phyloP scores from a whole-genome alignment of 331 rosid species.

The Cydonia oblonga region DNA sequence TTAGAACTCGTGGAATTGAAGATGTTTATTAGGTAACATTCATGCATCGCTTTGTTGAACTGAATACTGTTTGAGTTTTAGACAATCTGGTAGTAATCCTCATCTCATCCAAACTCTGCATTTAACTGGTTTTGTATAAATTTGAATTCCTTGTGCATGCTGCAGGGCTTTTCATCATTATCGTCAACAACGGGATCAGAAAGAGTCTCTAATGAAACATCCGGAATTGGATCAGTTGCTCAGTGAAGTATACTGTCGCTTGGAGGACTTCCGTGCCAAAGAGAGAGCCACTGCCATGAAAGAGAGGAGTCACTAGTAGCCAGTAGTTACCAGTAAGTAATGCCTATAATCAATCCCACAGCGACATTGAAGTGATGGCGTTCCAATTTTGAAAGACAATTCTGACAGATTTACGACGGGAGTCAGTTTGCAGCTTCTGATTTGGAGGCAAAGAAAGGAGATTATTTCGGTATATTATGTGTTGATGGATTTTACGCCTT shows the following conservation, averaged over 20 bases:
- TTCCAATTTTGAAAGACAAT: neutral
- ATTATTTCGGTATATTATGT: slow-evolving; percentile 13
- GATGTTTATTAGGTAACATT: neutral
- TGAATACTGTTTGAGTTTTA: neutral
- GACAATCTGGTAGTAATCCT: neutral
- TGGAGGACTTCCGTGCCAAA: slow-evolving; percentile 77
- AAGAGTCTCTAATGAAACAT: slow-evolving; percentile 45
- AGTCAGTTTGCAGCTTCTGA: slow-evolving; percentile 34
- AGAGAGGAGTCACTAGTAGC: slow-evolving; percentile 25
- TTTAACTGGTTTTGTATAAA: neutral
- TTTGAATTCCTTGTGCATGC: neutral
- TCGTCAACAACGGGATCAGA: slow-evolving; percentile 39
- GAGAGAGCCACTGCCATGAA: slow-evolving; percentile 38
- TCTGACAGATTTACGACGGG: slow-evolving; percentile 24
- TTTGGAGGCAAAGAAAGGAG: slow-evolving; percentile 30
- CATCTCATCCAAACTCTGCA: neutral
- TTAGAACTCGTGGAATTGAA: neutral
- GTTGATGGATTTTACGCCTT: slow-evolving; percentile 31
- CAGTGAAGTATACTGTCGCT: slow-evolving; percentile 58
- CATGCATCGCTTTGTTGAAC: neutral
- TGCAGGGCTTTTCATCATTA: slow-evolving; percentile 98
- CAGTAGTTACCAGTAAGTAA: slow-evolving; percentile 10
- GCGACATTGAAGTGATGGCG: no score
- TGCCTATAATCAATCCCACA: slow-evolving; percentile 3
- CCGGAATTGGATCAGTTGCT: slow-evolving; percentile 73